Evolutionary conservation across 2,329 filamentous ascomycete genomes (phyloP).

Genomic region (Pseudomassariella vexata): DNA sequence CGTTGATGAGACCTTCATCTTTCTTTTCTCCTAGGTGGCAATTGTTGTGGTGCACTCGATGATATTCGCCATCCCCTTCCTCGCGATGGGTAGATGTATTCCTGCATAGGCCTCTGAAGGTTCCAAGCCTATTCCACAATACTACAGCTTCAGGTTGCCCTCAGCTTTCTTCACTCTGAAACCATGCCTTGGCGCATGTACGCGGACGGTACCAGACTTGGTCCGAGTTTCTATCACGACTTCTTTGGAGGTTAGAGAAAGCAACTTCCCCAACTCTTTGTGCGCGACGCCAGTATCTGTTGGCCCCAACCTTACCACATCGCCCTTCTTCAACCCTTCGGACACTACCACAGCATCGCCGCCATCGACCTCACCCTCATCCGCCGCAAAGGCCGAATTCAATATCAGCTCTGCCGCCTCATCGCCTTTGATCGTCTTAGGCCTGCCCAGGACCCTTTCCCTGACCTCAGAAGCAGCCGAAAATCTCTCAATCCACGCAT

Average conservation of each 20-base stretch:
- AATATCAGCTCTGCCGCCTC: constrained; percentile 46
- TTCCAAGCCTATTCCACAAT: too few species aligned
- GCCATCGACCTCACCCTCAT: constrained; percentile 35
- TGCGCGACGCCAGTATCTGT: constrained; percentile 56
- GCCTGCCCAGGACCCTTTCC: constrained; percentile 26
- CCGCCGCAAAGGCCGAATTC: constrained; percentile 38
- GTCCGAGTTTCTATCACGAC: constrained; percentile 50
- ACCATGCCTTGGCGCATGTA: constrained; percentile 58
- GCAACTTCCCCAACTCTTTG: constrained; percentile 50
- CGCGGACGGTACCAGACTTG: constrained; percentile 36
- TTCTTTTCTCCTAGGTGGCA: too few species aligned
- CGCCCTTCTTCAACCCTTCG: constrained; percentile 44
- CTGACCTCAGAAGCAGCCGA: constrained; percentile 37
- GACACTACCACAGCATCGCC: constrained; percentile 40
- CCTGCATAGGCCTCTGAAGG: too few species aligned
- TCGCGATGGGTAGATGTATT: too few species aligned
- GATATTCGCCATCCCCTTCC: too few species aligned
- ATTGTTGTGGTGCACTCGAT: too few species aligned
- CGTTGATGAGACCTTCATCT: too few species aligned
- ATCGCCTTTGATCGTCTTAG: constrained; percentile 41
- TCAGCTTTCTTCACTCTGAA: constrained; percentile 41
- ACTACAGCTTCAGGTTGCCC: too few species aligned
- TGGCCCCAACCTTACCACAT: constrained; percentile 53
- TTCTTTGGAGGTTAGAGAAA: constrained; percentile 46
- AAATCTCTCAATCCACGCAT: constrained; percentile 62